phyloP scores from a whole-genome alignment of 2,329 filamentous ascomycete genomes.

The Aspergillus niger region DNA sequence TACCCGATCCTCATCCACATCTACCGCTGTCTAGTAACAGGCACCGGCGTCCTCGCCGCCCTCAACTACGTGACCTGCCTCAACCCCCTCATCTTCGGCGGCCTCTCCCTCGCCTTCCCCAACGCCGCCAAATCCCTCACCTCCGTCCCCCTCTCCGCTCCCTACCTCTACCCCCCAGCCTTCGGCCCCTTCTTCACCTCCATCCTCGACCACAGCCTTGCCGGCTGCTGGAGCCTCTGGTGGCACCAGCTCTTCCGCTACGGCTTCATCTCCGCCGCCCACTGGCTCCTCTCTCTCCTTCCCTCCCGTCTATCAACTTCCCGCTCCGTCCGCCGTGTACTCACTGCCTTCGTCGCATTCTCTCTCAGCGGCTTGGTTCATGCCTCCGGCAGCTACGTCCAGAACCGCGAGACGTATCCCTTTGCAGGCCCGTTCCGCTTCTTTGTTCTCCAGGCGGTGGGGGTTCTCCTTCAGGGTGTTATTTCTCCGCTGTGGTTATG shows the following conservation, averaged over 20 bases:
- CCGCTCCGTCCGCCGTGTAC: constrained; percentile 21
- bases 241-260: constrained; percentile 92
- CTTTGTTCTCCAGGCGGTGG: constrained; percentile 70
- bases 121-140: constrained; percentile 59
- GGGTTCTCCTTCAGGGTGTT: constrained; percentile 61
- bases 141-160: constrained; percentile 61
- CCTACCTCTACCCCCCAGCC: constrained; percentile 63
- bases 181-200: constrained; percentile 53
- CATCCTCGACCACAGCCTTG: constrained; percentile 64
- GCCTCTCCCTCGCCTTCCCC: constrained; percentile 52
- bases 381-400: constrained; percentile 67
- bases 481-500: constrained; percentile 10
- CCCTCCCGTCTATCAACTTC: constrained; percentile 24
- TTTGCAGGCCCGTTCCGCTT: constrained; percentile 61
- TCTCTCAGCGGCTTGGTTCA: constrained; percentile 58
- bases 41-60: constrained; percentile 60
- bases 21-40: constrained; percentile 60
- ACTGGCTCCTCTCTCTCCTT: constrained; percentile 38
- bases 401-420: constrained; percentile 62
- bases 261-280: constrained; percentile 47
- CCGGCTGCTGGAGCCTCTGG: constrained; percentile 79
- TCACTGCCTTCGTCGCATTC: constrained; percentile 36
- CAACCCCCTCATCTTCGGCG: constrained; percentile 61
- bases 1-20: constrained; percentile 51
- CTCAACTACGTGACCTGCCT: constrained; percentile 64